phyloP scores from a whole-genome alignment of 345 rosid species.

The Lepidium sativum region DNA sequence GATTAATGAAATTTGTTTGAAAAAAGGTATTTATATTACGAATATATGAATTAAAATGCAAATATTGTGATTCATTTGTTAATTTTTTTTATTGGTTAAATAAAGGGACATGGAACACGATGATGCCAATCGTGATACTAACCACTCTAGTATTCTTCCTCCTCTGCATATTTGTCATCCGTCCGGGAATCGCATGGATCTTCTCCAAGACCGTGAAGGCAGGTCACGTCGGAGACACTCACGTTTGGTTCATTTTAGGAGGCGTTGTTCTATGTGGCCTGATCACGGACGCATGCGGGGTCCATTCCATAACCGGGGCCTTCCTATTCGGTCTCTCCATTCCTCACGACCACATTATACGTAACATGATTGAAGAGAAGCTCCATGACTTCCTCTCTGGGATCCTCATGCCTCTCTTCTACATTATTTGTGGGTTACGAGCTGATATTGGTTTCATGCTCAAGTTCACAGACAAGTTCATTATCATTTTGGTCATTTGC shows the following conservation, averaged over 20 bases:
- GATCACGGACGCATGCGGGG: conserved; percentile 48
- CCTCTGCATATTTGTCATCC: conserved; percentile 31
- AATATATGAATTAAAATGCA: not conserved
- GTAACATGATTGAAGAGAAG: conserved; percentile 34
- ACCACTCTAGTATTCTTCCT: conserved; percentile 28
- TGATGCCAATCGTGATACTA: conserved; percentile 17
- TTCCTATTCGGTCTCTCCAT: conserved; percentile 59
- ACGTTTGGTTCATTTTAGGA: conserved; percentile 40
- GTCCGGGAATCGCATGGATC: conserved; percentile 41
- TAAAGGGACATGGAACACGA: conserved; percentile 18
- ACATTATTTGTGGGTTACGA: conserved; percentile 35
- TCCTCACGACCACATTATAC: conserved; percentile 35
- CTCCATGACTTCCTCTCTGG: conserved; percentile 41
- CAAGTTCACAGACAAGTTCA: conserved; percentile 13
- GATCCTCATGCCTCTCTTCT: conserved; percentile 47
- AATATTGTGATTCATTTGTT: not conserved
- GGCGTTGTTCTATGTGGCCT: conserved; percentile 48
- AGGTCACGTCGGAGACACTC: conserved; percentile 32
- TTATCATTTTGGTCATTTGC: conserved; percentile 3
- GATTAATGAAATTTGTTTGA: no score
- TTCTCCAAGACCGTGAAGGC: conserved; percentile 23
- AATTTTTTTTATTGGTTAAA: not conserved
- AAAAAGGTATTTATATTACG: not conserved
- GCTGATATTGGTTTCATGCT: conserved; percentile 22
- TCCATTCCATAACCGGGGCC: conserved; percentile 54